Base-by-base conservation (phyloP, 495 filamentous ascomycete genomes). In the Trypethelium eluteriae region DNA sequence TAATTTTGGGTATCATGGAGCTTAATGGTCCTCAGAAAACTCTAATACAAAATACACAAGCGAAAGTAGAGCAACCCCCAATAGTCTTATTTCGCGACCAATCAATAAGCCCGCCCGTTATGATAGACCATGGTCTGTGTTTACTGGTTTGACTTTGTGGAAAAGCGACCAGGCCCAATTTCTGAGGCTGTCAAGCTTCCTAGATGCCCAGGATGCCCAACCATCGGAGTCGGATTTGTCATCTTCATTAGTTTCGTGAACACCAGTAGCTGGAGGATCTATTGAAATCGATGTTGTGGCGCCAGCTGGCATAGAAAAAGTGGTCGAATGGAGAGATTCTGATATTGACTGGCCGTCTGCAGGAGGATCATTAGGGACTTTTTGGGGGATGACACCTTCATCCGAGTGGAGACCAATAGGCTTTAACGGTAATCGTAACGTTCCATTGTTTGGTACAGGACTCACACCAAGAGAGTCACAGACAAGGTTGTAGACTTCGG, bases 401-500 rank as follows among this genome's bases (percentile, higher is more conserved):
- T 87, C 84, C 0, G 83, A 84, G 73, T 93, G 89, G 7, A 88
- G 76, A 0, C 88, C 91, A 2, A 87, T 73, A 3, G 90, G 80
- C 71, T 84, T 83, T 35, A 97, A 75, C 12, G 90, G 90, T 0
- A 96, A 82, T 25, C 89, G 86, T 25, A 96, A 74, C 0, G 92
- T 96, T n/a, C 93, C 92, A 72, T 96, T 96, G 72, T 93, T 94
- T 0, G 89, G 82, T 36, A 79, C 81, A 0, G 88, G 87, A 6
- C 74, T 69, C 62, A 96, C 78, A 5, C 86, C 87, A 39, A 97
- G 73, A 1, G 88, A 89, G 71, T 96, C 91, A 71, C 92, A 98
- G 39, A 99, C 74, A 62, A 98, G 89, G 70, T 96, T 95, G 74
- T 98, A 98, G 1, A 99, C 90, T 70, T 99, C 92, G 65, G 82